phyloP scores from a whole-genome alignment of 2,329 filamentous ascomycete species.

The Lecanicillium sp. region DNA sequence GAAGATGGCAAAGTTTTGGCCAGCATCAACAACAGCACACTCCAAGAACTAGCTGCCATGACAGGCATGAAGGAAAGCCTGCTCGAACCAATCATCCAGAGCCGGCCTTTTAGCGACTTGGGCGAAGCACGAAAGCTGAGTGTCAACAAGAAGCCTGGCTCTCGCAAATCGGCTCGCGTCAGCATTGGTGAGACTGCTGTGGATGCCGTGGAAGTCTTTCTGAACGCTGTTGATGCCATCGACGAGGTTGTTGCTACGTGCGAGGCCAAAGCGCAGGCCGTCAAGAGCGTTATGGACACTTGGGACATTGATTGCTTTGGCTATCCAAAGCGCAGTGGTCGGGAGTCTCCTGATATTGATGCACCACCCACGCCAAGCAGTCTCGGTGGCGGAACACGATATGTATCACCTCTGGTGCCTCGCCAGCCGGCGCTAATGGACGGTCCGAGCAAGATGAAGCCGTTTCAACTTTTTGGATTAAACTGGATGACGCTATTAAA shows the following conservation, averaged over 20 bases:
- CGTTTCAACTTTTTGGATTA: slow-evolving; percentile 87
- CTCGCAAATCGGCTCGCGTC: slow-evolving; percentile 35
- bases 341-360: slow-evolving; percentile 23
- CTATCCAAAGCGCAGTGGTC: slow-evolving; percentile 23
- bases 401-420: slow-evolving; percentile 34
- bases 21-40: slow-evolving; percentile 74
- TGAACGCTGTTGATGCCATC: slow-evolving; percentile 71
- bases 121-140: slow-evolving; percentile 59
- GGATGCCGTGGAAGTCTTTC: slow-evolving; percentile 57
- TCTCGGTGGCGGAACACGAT: slow-evolving; percentile 20
- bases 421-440: slow-evolving; percentile 72
- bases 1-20: slow-evolving; percentile 49
- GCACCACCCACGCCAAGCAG: slow-evolving; percentile 35
- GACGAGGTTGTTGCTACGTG: slow-evolving; percentile 74
- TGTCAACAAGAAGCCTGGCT: slow-evolving; percentile 36
- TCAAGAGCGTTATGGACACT: slow-evolving; percentile 35
- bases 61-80: slow-evolving; percentile 64
- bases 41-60: slow-evolving; percentile 72
- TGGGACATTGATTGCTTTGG: slow-evolving; percentile 44
- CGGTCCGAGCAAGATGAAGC: slow-evolving; percentile 69
- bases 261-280: slow-evolving; percentile 56
- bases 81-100: slow-evolving; percentile 59
- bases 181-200: slow-evolving; percentile 46
- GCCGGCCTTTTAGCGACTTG: slow-evolving; percentile 65
- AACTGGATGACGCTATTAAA: slow-evolving; percentile 91